Evolutionary conservation across 345 rosid genomes (phyloP).

Genomic region (Gossypium raimondii): DNA sequence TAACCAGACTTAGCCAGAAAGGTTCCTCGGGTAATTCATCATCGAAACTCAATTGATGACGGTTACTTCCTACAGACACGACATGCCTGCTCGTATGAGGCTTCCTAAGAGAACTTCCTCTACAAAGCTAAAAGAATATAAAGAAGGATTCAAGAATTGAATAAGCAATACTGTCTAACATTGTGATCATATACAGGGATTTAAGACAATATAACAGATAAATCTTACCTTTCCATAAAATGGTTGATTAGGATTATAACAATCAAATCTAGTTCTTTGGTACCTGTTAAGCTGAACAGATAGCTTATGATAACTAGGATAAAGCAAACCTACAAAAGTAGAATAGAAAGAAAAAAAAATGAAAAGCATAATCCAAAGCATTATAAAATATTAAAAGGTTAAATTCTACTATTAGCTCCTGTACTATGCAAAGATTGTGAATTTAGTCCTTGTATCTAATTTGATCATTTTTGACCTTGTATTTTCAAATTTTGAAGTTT

Average conservation of each 20-base stretch:
- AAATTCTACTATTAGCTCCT: no score
- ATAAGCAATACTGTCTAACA: background rate
- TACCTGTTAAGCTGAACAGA: constrained; percentile 17
- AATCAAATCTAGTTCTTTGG: constrained; percentile 14
- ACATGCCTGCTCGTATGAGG: constrained; percentile 8
- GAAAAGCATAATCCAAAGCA: background rate
- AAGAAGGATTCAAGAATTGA: constrained; percentile 9
- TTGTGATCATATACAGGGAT: background rate
- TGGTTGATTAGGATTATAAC: background rate
- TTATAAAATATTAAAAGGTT: background rate
- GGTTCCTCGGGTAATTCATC: constrained; percentile 38
- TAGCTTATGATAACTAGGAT: constrained; percentile 14
- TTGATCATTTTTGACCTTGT: no score
- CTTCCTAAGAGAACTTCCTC: constrained; percentile 16
- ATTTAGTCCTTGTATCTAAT: no score
- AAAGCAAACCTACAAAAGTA: constrained; percentile 24
- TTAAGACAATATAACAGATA: background rate
- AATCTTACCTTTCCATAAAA: constrained; percentile 18
- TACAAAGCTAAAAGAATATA: constrained; percentile 15
- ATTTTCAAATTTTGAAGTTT: no score
- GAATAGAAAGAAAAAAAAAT: background rate
- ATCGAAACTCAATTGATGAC: constrained; percentile 25
- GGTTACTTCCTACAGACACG: constrained; percentile 21
- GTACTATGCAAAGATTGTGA: no score
- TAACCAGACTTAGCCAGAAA: constrained; percentile 38